phyloP scores from a whole-genome alignment of 257 asterid species.

The Leptodermis oblonga region DNA sequence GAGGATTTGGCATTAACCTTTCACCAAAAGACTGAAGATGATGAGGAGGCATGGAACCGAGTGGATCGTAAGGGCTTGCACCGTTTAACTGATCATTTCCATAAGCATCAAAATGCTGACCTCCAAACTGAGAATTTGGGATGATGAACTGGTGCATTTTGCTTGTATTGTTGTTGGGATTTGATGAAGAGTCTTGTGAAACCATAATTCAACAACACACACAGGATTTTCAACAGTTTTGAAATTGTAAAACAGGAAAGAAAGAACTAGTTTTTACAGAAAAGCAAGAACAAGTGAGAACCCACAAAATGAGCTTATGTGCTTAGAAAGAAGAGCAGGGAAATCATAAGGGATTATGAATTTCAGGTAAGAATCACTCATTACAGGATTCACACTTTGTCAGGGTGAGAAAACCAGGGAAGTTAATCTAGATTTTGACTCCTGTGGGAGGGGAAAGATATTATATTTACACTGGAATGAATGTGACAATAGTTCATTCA shows the following conservation, averaged over 20 bases:
- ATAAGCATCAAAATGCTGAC: slow-evolving; percentile 42
- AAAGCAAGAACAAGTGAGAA: background rate
- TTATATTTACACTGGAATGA: slow-evolving; percentile 31
- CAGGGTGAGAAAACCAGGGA: slow-evolving; percentile 14
- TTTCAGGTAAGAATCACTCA: slow-evolving; percentile 16
- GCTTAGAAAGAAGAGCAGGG: background rate
- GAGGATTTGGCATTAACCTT: slow-evolving; percentile 31
- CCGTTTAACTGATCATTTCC: slow-evolving; percentile 26
- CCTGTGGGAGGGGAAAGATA: slow-evolving; percentile 30
- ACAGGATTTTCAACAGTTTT: background rate
- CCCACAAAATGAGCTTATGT: background rate
- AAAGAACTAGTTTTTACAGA: background rate
- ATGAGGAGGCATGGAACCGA: slow-evolving; percentile 27
- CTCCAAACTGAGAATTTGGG: slow-evolving; percentile 26
- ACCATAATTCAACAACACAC: slow-evolving; percentile 35
- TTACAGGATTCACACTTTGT: slow-evolving; percentile 11
- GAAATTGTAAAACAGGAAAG: background rate
- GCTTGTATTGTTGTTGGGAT: background rate
- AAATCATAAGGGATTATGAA: background rate
- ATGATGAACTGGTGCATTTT: slow-evolving; percentile 8
- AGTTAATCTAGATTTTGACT: slow-evolving; percentile 5
- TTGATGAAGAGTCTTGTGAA: slow-evolving; percentile 52
- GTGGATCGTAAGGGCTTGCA: slow-evolving; percentile 26
- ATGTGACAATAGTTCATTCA: slow-evolving; percentile 45
- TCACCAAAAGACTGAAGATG: slow-evolving; percentile 34